These are phyloP conservation scores for Solanum pinnatisectum DNA, from an alignment of 257 asterid species.

Conservation along the genomic window DNA sequence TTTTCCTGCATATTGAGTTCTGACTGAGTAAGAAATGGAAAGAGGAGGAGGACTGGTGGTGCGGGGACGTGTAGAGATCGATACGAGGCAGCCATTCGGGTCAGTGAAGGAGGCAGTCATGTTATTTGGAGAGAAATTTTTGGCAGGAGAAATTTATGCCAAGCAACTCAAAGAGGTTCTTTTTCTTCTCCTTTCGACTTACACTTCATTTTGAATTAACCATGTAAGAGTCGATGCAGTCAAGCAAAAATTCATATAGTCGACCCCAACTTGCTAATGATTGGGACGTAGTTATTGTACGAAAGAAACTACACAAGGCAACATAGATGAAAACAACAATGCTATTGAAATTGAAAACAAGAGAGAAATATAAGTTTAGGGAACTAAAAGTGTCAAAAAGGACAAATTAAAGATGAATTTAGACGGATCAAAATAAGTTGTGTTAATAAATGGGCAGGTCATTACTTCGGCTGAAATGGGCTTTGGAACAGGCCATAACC, in stretches of 20 bases:
- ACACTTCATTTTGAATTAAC: background rate
- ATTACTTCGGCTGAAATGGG: background rate
- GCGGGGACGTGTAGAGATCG: slow-evolving; percentile 80
- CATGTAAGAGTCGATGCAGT: background rate
- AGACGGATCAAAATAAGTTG: background rate
- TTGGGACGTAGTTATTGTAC: background rate
- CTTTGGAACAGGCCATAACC: background rate
- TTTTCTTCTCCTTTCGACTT: background rate
- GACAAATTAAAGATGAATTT: background rate
- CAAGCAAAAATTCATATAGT: background rate
- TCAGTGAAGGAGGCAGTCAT: slow-evolving; percentile 79
- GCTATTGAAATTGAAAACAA: background rate
- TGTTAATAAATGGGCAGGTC: background rate
- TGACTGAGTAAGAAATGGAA: slow-evolving; percentile 9
- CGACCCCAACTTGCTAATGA: background rate
- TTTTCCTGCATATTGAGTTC: background rate
- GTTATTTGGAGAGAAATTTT: slow-evolving; percentile 67
- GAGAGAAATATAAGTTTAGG: background rate
- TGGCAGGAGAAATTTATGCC: slow-evolving; percentile 64
- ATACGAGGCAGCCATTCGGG: slow-evolving; percentile 63
- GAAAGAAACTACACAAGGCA: background rate
- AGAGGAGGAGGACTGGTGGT: slow-evolving; percentile 58
- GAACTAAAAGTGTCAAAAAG: background rate
- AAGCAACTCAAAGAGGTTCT: slow-evolving; percentile 51
- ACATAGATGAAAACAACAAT: background rate